Evolutionary conservation across 495 filamentous ascomycete species (phyloP).

Genomic region (Parmelia sp.): DNA sequence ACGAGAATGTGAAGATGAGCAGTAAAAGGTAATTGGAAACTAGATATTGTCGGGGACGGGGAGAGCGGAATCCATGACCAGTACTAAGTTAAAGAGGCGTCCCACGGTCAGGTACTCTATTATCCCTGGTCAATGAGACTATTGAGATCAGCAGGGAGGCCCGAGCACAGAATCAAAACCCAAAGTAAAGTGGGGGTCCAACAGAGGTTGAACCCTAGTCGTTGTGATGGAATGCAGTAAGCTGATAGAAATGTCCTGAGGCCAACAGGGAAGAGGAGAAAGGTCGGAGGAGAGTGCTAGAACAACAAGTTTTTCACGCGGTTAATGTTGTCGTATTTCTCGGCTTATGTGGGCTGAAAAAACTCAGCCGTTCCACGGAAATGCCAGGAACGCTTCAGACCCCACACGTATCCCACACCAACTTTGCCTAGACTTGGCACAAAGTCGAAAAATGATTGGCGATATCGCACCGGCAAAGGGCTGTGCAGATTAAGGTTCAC

Average conservation of each 20-base stretch:
- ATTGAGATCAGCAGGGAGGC: conserved; percentile 12
- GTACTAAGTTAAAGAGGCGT: conserved; percentile 10
- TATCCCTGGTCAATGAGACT: background rate
- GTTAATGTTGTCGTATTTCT: background rate
- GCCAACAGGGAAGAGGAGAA: background rate
- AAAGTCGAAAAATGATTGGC: background rate
- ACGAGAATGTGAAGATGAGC: conserved; percentile 3
- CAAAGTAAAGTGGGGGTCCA: conserved; percentile 11
- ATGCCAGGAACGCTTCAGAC: conserved; percentile 9
- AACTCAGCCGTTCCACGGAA: conserved; percentile 9
- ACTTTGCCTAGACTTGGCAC: background rate
- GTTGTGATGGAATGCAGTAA: conserved; percentile 8
- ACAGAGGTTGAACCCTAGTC: background rate
- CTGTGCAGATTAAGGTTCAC: background rate
- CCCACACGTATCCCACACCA: conserved; percentile 8
- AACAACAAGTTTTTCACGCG: background rate
- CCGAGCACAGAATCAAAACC: conserved; percentile 7
- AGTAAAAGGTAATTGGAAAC: conserved; percentile 3
- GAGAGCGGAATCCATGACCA: conserved; percentile 1
- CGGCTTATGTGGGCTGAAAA: conserved; percentile 1
- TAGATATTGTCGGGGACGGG: conserved; percentile 8
- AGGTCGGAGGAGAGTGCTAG: conserved; percentile 7
- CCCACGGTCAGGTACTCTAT: conserved; percentile 8
- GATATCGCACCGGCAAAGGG: background rate
- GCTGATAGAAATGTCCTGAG: conserved; percentile 12